These are phyloP conservation scores for Przewalskia tangutica DNA, from an alignment of 257 asterid species.

Conservation along the genomic window DNA sequence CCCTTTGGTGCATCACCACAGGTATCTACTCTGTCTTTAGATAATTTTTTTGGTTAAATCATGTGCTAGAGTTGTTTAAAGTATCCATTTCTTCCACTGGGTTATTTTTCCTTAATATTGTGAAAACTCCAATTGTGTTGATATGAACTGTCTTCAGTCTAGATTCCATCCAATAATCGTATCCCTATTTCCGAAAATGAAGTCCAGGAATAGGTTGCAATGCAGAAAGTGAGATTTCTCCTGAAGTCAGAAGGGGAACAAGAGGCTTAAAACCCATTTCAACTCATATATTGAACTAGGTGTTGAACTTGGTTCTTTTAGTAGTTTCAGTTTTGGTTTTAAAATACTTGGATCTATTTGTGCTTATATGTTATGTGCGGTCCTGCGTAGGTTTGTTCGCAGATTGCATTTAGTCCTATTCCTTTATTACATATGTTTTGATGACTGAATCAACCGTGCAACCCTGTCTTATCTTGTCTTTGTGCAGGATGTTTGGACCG, in stretches of 20 bases:
- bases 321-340: neutral
- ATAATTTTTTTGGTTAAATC: neutral
- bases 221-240: neutral
- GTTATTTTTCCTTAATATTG: neutral
- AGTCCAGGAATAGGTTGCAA: neutral
- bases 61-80: neutral
- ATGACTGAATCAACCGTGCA: neutral
- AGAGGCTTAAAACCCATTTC: neutral
- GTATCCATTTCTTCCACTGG: neutral
- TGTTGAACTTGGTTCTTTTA: neutral
- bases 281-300: neutral
- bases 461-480: neutral
- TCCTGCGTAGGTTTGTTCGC: neutral
- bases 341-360: neutral
- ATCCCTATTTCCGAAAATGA: neutral
- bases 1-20: slow-evolving; percentile 76
- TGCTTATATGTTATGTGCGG: neutral
- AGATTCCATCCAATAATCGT: neutral
- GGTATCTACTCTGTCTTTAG: slow-evolving; percentile 18
- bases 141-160: neutral
- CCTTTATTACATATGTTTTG: neutral
- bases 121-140: neutral
- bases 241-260: neutral
- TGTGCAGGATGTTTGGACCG: slow-evolving; percentile 71
- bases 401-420: neutral